Conservation (phyloP, 495 filamentous ascomycete species). For the Podospora sp. region DNA sequence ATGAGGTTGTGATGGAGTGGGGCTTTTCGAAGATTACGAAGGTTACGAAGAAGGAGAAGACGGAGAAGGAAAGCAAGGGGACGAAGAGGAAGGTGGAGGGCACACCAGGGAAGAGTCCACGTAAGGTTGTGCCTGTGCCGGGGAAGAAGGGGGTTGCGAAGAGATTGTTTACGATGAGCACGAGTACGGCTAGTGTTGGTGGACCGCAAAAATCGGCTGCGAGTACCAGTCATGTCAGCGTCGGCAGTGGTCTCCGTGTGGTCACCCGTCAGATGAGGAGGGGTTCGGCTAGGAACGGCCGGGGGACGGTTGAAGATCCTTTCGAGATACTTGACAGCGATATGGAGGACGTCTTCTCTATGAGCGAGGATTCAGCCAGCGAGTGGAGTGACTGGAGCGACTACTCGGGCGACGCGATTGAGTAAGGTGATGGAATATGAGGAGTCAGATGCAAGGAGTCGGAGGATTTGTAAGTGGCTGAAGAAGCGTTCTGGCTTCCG, state of each 20-base stretch:
- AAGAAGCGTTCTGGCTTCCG: background rate
- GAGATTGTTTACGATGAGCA: background rate
- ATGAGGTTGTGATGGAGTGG: constrained; percentile 29
- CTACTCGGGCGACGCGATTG: background rate
- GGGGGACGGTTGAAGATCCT: background rate
- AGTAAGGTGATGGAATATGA: background rate
- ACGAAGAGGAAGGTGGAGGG: background rate
- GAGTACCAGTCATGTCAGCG: background rate
- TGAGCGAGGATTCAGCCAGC: constrained; percentile 12
- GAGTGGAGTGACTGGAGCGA: constrained; percentile 21
- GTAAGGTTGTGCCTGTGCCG: background rate
- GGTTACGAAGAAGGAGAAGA: background rate
- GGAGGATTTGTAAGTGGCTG: background rate
- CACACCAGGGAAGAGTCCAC: background rate
- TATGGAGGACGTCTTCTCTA: background rate
- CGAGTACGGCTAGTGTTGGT: no score
- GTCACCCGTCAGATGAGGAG: constrained; percentile 10
- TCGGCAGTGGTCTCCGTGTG: background rate
- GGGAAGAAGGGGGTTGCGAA: constrained; percentile 4
- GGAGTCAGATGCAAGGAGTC: background rate
- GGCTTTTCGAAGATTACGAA: constrained; percentile 4
- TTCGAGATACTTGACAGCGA: constrained; percentile 5
- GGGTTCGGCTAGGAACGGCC: no score
- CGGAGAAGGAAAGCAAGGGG: no score
- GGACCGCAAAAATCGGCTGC: background rate